Evolutionary conservation across 2,329 filamentous ascomycete species (phyloP).

Genomic region (Cladosporium phlei): DNA sequence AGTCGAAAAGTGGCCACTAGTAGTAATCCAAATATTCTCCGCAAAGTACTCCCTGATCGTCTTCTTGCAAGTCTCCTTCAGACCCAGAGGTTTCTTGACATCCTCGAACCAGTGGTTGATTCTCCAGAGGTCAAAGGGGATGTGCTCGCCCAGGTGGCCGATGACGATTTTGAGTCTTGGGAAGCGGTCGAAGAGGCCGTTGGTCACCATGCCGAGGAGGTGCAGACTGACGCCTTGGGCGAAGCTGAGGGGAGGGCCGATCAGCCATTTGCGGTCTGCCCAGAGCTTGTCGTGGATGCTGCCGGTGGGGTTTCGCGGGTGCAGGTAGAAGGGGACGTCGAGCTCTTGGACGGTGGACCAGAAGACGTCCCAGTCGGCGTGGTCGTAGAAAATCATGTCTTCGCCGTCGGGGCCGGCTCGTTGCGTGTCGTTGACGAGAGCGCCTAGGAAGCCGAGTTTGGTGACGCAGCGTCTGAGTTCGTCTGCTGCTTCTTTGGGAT

Average conservation of each 20-base stretch:
- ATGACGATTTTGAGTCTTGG: conserved; percentile 46
- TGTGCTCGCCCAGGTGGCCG: conserved; percentile 46
- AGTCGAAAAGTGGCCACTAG: conserved; percentile 53
- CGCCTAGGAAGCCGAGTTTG: conserved; percentile 38
- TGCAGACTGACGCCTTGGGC: conserved; percentile 57
- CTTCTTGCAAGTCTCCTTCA: conserved; percentile 48
- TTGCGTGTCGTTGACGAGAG: conserved; percentile 41
- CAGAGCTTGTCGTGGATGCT: conserved; percentile 55
- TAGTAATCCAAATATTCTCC: conserved; percentile 55
- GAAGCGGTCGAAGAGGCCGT: conserved; percentile 47
- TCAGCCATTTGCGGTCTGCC: conserved; percentile 55
- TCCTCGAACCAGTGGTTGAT: conserved; percentile 46
- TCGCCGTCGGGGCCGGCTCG: conserved; percentile 55
- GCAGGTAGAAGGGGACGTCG: conserved; percentile 61
- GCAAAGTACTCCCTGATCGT: conserved; percentile 50
- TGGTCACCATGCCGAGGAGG: conserved; percentile 48
- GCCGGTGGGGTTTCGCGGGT: conserved; percentile 48
- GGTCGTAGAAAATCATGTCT: conserved; percentile 61
- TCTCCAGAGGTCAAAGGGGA: conserved; percentile 49
- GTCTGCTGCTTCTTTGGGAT: conserved; percentile 46
- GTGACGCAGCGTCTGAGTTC: conserved; percentile 53
- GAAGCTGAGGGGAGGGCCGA: conserved; percentile 57
- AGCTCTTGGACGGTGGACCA: conserved; percentile 56
- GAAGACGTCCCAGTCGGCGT: conserved; percentile 57
- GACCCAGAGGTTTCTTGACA: conserved; percentile 48